Evolutionary conservation across 768 basidiomycete genomes (phyloP).

Genomic region (Tremella fuciformis): DNA sequence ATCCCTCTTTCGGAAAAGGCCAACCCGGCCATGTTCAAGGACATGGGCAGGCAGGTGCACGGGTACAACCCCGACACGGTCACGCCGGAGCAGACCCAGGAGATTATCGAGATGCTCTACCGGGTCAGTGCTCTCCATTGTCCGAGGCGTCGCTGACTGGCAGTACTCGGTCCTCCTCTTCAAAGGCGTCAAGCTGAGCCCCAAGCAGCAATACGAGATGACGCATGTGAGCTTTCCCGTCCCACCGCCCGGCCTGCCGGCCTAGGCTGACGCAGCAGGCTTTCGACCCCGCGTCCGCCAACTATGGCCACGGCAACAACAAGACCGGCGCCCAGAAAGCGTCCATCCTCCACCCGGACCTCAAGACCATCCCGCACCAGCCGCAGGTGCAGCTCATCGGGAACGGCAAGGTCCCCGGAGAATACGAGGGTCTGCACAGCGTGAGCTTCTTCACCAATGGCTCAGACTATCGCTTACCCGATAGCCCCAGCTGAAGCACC

Average conservation of each 20-base stretch:
- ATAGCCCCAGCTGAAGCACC: slow-evolving; percentile 73
- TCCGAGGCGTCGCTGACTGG: neutral
- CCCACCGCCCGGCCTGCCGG: neutral
- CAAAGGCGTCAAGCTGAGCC: slow-evolving; percentile 64
- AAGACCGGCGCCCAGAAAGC: slow-evolving; percentile 70
- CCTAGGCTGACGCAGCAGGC: slow-evolving; percentile 56
- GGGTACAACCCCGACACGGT: slow-evolving; percentile 65
- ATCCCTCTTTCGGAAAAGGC: slow-evolving; percentile 71
- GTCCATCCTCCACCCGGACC: slow-evolving; percentile 81
- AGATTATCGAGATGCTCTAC: slow-evolving; percentile 71
- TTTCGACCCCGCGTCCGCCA: slow-evolving; percentile 66
- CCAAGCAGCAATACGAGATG: slow-evolving; percentile 78
- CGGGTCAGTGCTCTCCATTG: slow-evolving; percentile 57
- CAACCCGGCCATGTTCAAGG: slow-evolving; percentile 63
- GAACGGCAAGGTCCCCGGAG: slow-evolving; percentile 68
- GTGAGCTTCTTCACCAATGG: slow-evolving; percentile 23
- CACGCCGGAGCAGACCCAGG: slow-evolving; percentile 62
- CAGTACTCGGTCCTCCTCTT: slow-evolving; percentile 75
- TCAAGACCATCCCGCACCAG: slow-evolving; percentile 83
- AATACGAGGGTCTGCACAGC: slow-evolving; percentile 75
- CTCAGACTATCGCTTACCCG: slow-evolving; percentile 2
- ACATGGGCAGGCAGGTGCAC: slow-evolving; percentile 74
- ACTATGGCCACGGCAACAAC: slow-evolving; percentile 85
- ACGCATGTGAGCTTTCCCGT: slow-evolving; percentile 64
- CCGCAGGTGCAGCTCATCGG: slow-evolving; percentile 92